Conservation (phyloP, 1,284 basidiomycete species). For the Fistulinella cinereoalba region DNA sequence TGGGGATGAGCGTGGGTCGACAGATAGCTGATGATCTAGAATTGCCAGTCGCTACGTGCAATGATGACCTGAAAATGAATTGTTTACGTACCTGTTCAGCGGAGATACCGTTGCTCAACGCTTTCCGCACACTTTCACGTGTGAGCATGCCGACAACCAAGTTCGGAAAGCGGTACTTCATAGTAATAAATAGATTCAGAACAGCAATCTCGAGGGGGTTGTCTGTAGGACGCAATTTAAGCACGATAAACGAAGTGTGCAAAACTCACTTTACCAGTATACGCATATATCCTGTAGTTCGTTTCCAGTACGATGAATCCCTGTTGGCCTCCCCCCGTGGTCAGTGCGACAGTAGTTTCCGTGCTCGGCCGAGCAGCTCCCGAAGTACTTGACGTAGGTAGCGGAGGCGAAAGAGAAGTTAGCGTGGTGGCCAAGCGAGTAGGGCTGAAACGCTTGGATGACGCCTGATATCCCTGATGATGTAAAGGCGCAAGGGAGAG, state of each 20-base stretch:
- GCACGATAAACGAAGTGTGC: constrained; percentile 3
- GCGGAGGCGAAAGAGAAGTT: constrained; percentile 75
- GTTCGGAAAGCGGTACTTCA: constrained; percentile 95
- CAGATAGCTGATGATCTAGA: constrained; percentile 92
- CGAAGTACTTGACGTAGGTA: constrained; percentile 59
- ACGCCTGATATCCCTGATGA: constrained; percentile 42
- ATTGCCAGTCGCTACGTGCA: constrained; percentile 10
- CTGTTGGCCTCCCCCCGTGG: constrained; percentile 57
- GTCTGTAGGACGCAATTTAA: constrained; percentile 46
- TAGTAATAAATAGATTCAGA: constrained; percentile 88
- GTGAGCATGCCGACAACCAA: constrained; percentile 94
- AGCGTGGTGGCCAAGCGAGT: constrained; percentile 96
- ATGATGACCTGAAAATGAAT: constrained; percentile 14
- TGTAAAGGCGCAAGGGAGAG: not conserved
- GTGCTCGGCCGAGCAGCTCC: constrained; percentile 28
- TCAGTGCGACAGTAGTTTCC: constrained; percentile 26
- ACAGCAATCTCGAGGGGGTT: constrained; percentile 97
- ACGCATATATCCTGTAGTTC: constrained; percentile 97
- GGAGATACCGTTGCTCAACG: constrained; percentile 92
- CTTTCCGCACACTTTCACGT: constrained; percentile 91
- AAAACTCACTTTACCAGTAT: constrained; percentile 68
- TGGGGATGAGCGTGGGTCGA: constrained; percentile 95
- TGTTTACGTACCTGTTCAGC: constrained; percentile 78
- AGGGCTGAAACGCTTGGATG: constrained; percentile 83
- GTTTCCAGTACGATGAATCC: constrained; percentile 98